Base-by-base conservation (phyloP, 1,284 basidiomycete genomes). In the Kwoniella shivajii region DNA sequence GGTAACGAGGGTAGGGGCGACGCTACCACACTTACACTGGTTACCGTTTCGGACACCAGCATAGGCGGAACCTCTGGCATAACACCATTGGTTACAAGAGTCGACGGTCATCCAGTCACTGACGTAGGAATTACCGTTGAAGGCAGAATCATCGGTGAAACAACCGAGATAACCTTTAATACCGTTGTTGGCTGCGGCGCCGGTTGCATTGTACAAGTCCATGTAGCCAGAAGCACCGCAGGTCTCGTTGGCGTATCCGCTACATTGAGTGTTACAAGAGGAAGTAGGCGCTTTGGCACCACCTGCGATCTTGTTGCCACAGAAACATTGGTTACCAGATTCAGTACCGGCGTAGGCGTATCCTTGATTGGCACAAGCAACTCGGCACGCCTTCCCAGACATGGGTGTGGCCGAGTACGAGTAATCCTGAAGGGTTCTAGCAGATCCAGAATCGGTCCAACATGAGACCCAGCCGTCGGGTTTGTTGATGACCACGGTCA, bases 11-110 rank as follows among this genome's bases (percentile, higher is more conserved):
- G 45, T 26, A 18, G 58, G 64, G 2, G 57, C 49, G 18, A 51
- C 47, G 52, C 57, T 62, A n/a, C 61, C 65, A 45, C 69, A 71
- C 41, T 56, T 54, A 46, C 68, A 70, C 11, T 52, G 51, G 41
- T 60, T 60, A 11, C 68, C 68, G 41, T 57, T 52, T 42, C 57
- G 45, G 36, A 59, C 39, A 58, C 65, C 69, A 16, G 64, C 63
- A 24, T 63, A 63, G 20, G 54, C 47, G 43, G 56, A 60, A 30
- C 56, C 54, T 47, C 57, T 44, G 6, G 60, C 57, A n/a, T 55
- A 50, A 51, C 67, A 65, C 47, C 56, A 60, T 11, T 46, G 46
- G 9, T 51, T 53, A 49, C 65, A 65, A 30, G 50, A 52, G 43
- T 64, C 54, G 37, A 54, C 59, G 14, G 59, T 57, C 60, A 65